phyloP scores from a whole-genome alignment of 225 moss, liverwort and hornwort species.

The Takakia lepidozioides region DNA sequence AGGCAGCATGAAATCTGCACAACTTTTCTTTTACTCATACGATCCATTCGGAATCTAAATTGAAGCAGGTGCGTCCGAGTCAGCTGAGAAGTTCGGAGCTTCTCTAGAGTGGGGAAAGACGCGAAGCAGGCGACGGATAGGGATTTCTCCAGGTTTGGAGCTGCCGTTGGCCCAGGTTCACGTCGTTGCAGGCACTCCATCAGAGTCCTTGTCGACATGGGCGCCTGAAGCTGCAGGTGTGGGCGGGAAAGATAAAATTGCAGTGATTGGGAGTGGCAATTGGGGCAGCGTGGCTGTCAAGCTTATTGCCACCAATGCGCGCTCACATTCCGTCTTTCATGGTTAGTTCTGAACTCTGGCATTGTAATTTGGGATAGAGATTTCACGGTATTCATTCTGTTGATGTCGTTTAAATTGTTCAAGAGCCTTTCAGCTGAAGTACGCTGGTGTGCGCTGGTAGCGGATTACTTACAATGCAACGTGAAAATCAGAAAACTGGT shows the following conservation, averaged over 20 bases:
- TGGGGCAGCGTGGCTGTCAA: constrained; percentile 75
- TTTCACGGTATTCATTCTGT: too few relatives aligned
- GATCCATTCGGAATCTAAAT: too few relatives aligned
- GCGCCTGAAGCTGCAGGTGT: constrained; percentile 7
- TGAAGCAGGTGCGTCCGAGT: too few relatives aligned
- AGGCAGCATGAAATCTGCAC: too few relatives aligned
- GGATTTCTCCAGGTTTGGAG: too few relatives aligned
- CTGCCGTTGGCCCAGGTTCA: too few relatives aligned
- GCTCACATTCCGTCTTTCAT: constrained; percentile 29
- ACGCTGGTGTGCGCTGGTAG: not conserved
- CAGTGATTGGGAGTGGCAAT: constrained; percentile 71
- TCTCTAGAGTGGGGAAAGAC: too few relatives aligned
- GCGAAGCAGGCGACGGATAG: too few relatives aligned
- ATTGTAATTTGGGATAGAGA: too few relatives aligned
- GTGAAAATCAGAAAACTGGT: not conserved
- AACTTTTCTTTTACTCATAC: too few relatives aligned
- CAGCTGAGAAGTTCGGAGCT: too few relatives aligned
- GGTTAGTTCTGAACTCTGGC: too few relatives aligned
- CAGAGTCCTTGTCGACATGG: constrained; percentile 19
- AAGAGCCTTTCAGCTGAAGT: not conserved
- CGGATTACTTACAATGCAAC: not conserved
- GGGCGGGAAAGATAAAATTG: constrained; percentile 26
- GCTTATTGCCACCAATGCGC: constrained; percentile 52
- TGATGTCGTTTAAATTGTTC: not conserved
- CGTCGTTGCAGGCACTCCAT: constrained; percentile 7